A percentile compares a stretch with the other conserved stretches of the same genome.
Evolutionary conservation across 2,329 filamentous ascomycete genomes (phyloP).

Genomic region (Aspergillus fijiensis): DNA sequence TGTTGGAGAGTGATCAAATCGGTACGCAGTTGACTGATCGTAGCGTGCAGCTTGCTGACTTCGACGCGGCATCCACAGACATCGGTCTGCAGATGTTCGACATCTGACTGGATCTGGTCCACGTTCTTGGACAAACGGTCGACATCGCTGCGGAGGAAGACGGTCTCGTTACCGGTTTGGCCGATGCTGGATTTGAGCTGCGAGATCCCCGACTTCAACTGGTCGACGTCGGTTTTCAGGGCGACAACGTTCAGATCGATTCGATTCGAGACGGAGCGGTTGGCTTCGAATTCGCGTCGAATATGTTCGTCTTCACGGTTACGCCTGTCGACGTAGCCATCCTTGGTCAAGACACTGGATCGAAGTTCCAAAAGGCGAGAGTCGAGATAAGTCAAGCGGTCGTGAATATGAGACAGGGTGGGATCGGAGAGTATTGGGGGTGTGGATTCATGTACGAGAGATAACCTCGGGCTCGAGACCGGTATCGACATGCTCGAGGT

Average conservation of each 20-base stretch:
- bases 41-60: conserved; percentile 38
- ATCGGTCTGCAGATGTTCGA: conserved; percentile 36
- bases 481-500: conserved; percentile 40
- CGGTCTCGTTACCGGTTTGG: conserved; percentile 35
- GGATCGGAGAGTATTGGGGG: conserved; percentile 36
- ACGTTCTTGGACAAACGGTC: conserved; percentile 39
- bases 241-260: conserved; percentile 39
- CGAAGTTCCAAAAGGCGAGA: conserved; percentile 40
- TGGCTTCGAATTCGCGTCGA: conserved; percentile 39
- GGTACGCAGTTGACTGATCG: conserved; percentile 38
- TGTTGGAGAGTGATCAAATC: conserved; percentile 38
- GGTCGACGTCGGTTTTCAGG: conserved; percentile 37
- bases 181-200: conserved; percentile 36
- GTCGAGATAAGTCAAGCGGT: conserved; percentile 41
- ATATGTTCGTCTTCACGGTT: conserved; percentile 43
- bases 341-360: conserved; percentile 39
- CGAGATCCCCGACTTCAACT: conserved; percentile 37
- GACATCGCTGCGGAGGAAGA: conserved; percentile 38
- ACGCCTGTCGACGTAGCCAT: conserved; percentile 40
- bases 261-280: conserved; percentile 34
- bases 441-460: conserved; percentile 35
- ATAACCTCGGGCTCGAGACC: conserved; percentile 37
- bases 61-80: conserved; percentile 37
- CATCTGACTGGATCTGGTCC: conserved; percentile 37
- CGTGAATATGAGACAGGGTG: conserved; percentile 37